phyloP scores from a whole-genome alignment of 2,329 filamentous ascomycete species.

The Cordyceps pruinosa region DNA sequence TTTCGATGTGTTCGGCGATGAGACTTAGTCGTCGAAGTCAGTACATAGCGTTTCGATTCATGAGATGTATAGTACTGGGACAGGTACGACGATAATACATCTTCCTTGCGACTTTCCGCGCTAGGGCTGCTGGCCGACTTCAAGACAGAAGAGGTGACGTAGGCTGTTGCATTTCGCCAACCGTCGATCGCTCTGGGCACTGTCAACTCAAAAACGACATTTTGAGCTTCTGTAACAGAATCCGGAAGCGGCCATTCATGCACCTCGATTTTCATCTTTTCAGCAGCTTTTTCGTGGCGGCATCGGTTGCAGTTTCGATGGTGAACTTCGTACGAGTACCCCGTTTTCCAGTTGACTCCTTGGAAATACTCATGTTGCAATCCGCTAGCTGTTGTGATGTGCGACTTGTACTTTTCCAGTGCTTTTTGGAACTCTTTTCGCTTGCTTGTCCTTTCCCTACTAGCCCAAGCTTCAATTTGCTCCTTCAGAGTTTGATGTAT shows the following conservation, averaged over 20 bases:
- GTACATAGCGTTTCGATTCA: not conserved
- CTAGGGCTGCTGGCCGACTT: not conserved
- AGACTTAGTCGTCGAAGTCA: conserved; percentile 7
- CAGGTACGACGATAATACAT: not conserved
- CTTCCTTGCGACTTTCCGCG: not conserved
- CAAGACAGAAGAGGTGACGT: not conserved
- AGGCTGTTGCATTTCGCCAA: not conserved
- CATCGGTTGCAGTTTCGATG: not conserved
- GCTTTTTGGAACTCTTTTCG: not conserved
- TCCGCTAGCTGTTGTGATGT: not conserved
- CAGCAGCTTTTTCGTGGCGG: not conserved
- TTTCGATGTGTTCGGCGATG: not conserved
- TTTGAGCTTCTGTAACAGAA: not conserved
- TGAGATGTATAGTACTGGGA: not conserved
- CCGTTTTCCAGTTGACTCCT: not conserved
- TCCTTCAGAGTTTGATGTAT: not conserved
- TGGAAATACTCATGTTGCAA: not conserved
- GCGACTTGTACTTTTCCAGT: not conserved
- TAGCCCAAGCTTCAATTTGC: not conserved
- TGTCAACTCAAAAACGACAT: conserved; percentile 1
- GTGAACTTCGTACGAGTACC: not conserved
- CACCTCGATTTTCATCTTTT: not conserved
- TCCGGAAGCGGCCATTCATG: conserved; percentile 7
- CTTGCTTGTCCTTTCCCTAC: not conserved
- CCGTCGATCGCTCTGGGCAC: not conserved